Evolutionary conservation across 2,329 filamentous ascomycete species (phyloP).

Genomic region (Alternaria solani): DNA sequence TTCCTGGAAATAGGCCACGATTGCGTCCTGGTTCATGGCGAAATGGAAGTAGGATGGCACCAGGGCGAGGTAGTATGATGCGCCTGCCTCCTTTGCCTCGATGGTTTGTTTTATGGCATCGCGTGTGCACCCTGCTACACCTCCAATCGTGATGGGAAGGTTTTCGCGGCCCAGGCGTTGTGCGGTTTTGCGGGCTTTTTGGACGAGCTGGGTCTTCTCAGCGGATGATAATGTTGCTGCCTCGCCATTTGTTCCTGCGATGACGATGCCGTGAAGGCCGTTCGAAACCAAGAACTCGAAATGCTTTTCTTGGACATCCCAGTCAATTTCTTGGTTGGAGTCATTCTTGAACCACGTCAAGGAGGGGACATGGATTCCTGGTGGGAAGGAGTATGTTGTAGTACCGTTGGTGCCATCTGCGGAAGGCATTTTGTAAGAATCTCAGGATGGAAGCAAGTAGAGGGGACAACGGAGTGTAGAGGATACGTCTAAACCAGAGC

Average conservation of each 20-base stretch:
- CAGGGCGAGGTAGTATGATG: constrained; percentile 51
- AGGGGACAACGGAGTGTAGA: not conserved
- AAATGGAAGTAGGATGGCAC: constrained; percentile 54
- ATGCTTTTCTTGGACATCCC: constrained; percentile 63
- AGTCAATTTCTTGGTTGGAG: constrained; percentile 62
- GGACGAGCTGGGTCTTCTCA: constrained; percentile 54
- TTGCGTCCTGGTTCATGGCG: constrained; percentile 49
- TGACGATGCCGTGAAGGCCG: constrained; percentile 60
- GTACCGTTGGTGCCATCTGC: constrained; percentile 39
- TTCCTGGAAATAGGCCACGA: constrained; percentile 48
- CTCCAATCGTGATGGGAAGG: constrained; percentile 54
- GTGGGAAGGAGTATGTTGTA: constrained; percentile 53
- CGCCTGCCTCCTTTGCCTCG: constrained; percentile 51
- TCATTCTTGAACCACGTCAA: constrained; percentile 64
- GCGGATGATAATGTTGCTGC: constrained; percentile 51
- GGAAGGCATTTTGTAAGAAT: constrained; percentile 37
- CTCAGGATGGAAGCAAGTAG: not conserved
- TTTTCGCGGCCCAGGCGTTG: constrained; percentile 42
- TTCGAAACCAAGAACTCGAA: constrained; percentile 63
- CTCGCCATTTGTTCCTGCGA: constrained; percentile 58
- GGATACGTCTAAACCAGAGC: constrained; percentile 10
- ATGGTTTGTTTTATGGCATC: constrained; percentile 52
- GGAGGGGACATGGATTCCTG: constrained; percentile 65
- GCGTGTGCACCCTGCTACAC: constrained; percentile 51
- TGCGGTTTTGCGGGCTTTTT: constrained; percentile 50